Evolutionary conservation across 305 asterid species (phyloP), one percentile per base, ranked within the genome.

Genomic region (Rubia balearica): DNA sequence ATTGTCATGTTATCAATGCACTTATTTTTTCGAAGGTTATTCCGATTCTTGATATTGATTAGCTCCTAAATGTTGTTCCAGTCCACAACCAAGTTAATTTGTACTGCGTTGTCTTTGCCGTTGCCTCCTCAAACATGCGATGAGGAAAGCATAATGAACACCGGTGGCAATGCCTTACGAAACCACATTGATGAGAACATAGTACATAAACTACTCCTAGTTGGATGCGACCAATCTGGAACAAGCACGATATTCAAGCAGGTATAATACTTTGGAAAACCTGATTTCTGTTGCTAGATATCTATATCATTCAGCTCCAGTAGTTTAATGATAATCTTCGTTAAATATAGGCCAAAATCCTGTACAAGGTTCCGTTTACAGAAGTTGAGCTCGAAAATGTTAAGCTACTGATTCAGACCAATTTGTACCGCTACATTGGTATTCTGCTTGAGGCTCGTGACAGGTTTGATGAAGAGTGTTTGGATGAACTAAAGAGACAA

Each of bases 221-320:
- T 84, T 59, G 96, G 98, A 72, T 73, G 83, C 71, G 88, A 87
- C 77, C 89, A 81, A 66, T 87, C 97, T 1, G 97, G 98, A 57
- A 85, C 92, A 1, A 90, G 97, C 77, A 85, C 97, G 27, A 79
- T 92, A 70, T 92, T 79, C 73, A 92, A 90, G 78, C 97, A 90
- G 89, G 96, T 90, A 81, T 11, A 8, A 10, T 38, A 19, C 36
- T 24, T 24, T 46, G 57, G 46, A 33, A 33, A 59, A 49, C 4
- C 51, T 36, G 53, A 12, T 5, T 64, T 7, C 49, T 65, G 14
- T 14, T 17, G 17, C 6, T 71, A 12, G n/a, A 71, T 46, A 43
- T 27, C 7, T 42, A 43, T 43, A 43, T 43, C 8, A 43, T 11
- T 43, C 4, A 11, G 48, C 48, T 1, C 33, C 33, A 30, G 22